Evolutionary conservation across 371 early-diverging fungal species (phyloP).

Genomic region (Syncephalis plumigaleata): DNA sequence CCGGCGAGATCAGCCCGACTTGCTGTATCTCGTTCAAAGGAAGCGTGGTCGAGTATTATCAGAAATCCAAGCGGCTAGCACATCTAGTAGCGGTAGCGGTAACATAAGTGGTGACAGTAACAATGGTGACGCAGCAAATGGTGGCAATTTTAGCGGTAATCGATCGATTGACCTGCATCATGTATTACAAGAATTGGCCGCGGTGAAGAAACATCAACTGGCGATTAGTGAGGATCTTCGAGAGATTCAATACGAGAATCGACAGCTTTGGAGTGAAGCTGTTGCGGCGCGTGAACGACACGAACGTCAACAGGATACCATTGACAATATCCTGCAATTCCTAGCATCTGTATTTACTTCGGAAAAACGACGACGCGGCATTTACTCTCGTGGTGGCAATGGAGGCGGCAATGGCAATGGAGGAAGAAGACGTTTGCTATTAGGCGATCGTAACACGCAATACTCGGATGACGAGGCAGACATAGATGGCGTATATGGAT

Average conservation of each 20-base stretch:
- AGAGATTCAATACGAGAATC: conserved; percentile 73
- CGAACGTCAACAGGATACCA: conserved; percentile 74
- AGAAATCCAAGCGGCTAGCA: too few relatives aligned
- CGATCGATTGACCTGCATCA: conserved; percentile 26
- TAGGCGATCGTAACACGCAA: conserved; percentile 16
- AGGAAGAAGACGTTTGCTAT: conserved; percentile 23
- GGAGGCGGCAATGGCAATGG: too few relatives aligned
- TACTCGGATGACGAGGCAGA: background rate
- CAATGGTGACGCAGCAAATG: conserved; percentile 27
- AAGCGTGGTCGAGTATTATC: conserved; percentile 18
- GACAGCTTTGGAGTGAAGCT: conserved; percentile 78
- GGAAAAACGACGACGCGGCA: conserved; percentile 30
- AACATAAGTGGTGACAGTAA: too few relatives aligned
- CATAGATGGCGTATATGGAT: too few relatives aligned
- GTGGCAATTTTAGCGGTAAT: conserved; percentile 15
- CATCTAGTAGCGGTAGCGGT: too few relatives aligned
- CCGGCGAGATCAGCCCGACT: conserved; percentile 31
- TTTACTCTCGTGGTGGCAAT: conserved; percentile 20
- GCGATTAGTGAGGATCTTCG: conserved; percentile 74
- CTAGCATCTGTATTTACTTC: conserved; percentile 57
- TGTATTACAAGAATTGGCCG: conserved; percentile 64
- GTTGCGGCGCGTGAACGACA: conserved; percentile 52
- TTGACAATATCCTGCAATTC: conserved; percentile 75
- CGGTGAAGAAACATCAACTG: conserved; percentile 76
- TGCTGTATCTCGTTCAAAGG: conserved; percentile 29